Conservation (phyloP, 2,329 filamentous ascomycete genomes). For the Penicillium sp. region DNA sequence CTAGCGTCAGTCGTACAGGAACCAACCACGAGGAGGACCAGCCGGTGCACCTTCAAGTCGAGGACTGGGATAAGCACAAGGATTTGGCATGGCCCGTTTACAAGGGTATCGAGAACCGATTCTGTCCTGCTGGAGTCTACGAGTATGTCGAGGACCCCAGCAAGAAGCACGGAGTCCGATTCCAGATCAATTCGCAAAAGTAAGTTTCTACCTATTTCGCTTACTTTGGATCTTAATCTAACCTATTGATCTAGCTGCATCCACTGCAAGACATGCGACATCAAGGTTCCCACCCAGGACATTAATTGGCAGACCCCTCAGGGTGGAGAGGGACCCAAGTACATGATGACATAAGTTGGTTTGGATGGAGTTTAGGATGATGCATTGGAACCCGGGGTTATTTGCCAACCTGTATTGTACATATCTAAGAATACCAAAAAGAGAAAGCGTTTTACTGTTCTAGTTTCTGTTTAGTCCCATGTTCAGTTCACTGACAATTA, state of each 20-base stretch:
- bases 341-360: conserved; percentile 55
- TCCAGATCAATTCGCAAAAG: conserved; percentile 98
- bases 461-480: neutral
- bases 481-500: too few species aligned
- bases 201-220: conserved; percentile 51
- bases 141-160: conserved; percentile 93
- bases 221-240: conserved; percentile 9
- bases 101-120: conserved; percentile 91
- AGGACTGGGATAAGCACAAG: conserved; percentile 92
- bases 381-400: neutral
- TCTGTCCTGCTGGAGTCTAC: conserved; percentile 96
- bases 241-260: conserved; percentile 69
- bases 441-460: neutral
- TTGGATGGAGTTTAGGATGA: neutral
- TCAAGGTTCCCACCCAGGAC: conserved; percentile 94
- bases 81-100: conserved; percentile 80
- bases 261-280: conserved; percentile 99
- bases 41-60: conserved; percentile 91
- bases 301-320: conserved; percentile 97
- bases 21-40: conserved; percentile 99
- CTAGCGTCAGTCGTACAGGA: conserved; percentile 89
- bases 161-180: conserved; percentile 85
- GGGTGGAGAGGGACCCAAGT: conserved; percentile 75
- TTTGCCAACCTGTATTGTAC: conserved; percentile 2
- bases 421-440: conserved; percentile 8